Evolutionary conservation across 2,329 filamentous ascomycete species (phyloP).

Genomic region (Fusarium foetens): DNA sequence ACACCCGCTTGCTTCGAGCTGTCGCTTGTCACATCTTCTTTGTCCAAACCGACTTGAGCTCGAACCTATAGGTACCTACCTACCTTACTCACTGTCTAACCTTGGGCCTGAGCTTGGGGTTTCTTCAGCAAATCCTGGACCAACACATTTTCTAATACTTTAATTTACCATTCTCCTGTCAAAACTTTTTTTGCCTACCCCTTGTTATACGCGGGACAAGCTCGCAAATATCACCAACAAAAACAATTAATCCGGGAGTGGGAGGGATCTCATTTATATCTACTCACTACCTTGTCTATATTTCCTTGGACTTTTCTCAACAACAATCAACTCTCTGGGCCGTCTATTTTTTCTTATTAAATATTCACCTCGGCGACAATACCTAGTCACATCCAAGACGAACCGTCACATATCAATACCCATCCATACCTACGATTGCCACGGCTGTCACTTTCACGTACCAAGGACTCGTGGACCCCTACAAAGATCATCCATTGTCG

Average conservation of each 20-base stretch:
- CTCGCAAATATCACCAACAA: conserved; percentile 4
- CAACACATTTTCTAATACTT: conserved; percentile 7
- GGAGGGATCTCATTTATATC: background rate
- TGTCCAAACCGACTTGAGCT: background rate
- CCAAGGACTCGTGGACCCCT: conserved; percentile 21
- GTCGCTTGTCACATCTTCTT: conserved; percentile 18
- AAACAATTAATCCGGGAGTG: background rate
- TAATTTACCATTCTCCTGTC: conserved; percentile 10
- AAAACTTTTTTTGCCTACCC: background rate
- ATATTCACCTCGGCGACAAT: conserved; percentile 8
- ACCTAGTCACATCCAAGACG: background rate
- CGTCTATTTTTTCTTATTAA: conserved; percentile 3
- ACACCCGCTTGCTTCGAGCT: conserved; percentile 28
- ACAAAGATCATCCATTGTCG: conserved; percentile 33
- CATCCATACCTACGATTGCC: background rate
- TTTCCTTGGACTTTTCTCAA: background rate
- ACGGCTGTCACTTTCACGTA: background rate
- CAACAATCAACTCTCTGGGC: background rate
- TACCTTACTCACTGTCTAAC: background rate
- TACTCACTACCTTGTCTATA: background rate
- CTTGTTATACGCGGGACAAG: background rate
- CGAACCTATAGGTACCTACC: background rate
- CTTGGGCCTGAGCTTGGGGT: background rate
- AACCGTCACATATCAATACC: background rate
- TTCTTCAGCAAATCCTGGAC: background rate